These are phyloP conservation scores for Corchorus olitorius DNA, from an alignment of 345 rosid genomes.

Conservation along the genomic window DNA sequence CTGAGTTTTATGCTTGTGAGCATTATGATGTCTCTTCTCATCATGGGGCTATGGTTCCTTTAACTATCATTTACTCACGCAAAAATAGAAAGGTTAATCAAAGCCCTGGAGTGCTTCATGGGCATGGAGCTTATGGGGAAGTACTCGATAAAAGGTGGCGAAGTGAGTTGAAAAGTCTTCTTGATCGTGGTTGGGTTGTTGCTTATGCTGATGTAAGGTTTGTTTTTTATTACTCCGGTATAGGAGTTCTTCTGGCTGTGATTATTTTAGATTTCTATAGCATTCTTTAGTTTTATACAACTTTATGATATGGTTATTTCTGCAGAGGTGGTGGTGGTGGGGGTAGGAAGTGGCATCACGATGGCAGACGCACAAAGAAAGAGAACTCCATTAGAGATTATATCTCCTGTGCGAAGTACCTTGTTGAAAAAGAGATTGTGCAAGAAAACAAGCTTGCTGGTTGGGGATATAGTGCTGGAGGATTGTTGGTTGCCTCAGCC, in stretches of 20 bases:
- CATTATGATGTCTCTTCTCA: conserved; percentile 60
- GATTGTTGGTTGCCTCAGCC: conserved; percentile 91
- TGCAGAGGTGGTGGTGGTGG: conserved; percentile 91
- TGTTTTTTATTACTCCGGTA: conserved; percentile 25
- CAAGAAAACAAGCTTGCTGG: conserved; percentile 76
- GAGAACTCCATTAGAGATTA: conserved; percentile 74
- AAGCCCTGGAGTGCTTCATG: conserved; percentile 82
- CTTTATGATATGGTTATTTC: conserved; percentile 4
- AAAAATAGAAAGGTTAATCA: conserved; percentile 41
- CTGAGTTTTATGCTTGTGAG: conserved; percentile 89
- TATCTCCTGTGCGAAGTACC: conserved; percentile 76
- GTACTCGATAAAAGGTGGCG: conserved; percentile 88
- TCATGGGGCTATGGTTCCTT: conserved; percentile 78
- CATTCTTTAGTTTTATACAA: not conserved
- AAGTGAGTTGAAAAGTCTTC: conserved; percentile 92
- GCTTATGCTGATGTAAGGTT: conserved; percentile 98
- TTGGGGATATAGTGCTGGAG: conserved; percentile 96
- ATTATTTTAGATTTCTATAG: conserved; percentile 3
- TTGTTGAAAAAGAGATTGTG: conserved; percentile 64
- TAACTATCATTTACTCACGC: conserved; percentile 73
- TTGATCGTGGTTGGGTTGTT: conserved; percentile 96
- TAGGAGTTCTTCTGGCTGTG: conserved; percentile 12
- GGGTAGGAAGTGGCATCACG: conserved; percentile 83
- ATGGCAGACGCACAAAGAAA: conserved; percentile 71
- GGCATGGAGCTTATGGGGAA: conserved; percentile 97